Percentiles rank a stretch among this genome's conserved stretches.
These are phyloP conservation scores for Aspergillus tubingensis DNA, from an alignment of 2,329 filamentous ascomycete species.

Conservation along the genomic window DNA sequence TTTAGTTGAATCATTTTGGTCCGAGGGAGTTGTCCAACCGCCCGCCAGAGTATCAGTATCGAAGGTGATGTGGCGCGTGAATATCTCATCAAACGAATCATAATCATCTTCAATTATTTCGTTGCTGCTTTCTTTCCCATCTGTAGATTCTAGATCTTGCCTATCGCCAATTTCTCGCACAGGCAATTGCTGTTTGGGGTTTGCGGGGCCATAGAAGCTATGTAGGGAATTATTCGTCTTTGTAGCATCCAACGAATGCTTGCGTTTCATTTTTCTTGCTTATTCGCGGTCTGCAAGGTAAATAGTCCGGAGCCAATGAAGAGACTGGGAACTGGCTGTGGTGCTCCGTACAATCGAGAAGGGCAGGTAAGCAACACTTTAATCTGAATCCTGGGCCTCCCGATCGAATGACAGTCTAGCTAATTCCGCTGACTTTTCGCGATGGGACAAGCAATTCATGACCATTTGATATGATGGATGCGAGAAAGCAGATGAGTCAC, in stretches of 20 bases:
- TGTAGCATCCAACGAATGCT: background rate
- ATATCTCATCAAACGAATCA: slow-evolving; percentile 41
- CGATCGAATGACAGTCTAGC: background rate
- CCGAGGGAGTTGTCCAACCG: slow-evolving; percentile 6
- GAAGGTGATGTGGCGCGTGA: slow-evolving; percentile 35
- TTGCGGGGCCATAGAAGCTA: slow-evolving; percentile 44
- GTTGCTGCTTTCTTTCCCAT: slow-evolving; percentile 22
- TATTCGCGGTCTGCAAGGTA: background rate
- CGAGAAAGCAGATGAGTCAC: too few relatives aligned
- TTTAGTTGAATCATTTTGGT: slow-evolving; percentile 1
- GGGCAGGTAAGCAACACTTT: background rate
- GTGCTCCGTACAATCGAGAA: background rate
- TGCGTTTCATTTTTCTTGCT: slow-evolving; percentile 3
- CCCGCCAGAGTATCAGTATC: slow-evolving; percentile 16
- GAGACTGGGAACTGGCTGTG: background rate
- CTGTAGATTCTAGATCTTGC: background rate
- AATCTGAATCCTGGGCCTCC: background rate
- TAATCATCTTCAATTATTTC: slow-evolving; percentile 46
- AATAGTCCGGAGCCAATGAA: background rate
- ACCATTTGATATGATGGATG: too few relatives aligned
- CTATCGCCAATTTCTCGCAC: slow-evolving; percentile 27
- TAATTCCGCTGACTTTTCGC: background rate
- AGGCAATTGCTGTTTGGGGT: slow-evolving; percentile 43
- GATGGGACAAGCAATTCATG: too few relatives aligned
- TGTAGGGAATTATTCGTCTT: slow-evolving; percentile 35